Evolutionary conservation across 257 asterid species (phyloP), one percentile per base, ranked within the genome.

Genomic region (Dorcoceras hygrometricum): DNA sequence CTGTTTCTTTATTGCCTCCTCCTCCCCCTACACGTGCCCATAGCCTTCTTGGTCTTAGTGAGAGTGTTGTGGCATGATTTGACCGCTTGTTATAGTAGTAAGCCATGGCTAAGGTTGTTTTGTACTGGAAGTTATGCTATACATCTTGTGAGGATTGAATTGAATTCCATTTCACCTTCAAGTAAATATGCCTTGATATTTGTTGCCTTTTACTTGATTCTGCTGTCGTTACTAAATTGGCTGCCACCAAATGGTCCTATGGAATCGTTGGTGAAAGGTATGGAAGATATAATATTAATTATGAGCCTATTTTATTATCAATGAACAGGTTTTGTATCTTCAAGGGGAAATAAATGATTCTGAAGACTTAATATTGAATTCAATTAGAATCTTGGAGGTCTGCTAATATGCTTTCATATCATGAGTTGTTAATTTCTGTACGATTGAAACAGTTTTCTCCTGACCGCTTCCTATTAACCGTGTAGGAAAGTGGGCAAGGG

Each of bases 341-440:
- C 84, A 78, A 79, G 95, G 97, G 72, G 80, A 86, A 70, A 86
- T 80, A 78, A 83, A 81, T 77, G 95, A 84, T 54, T 80, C 96
- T 51, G 91, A 79, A 78, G 96, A 84, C 75, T 81, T 93, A 72
- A 75, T 89, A 67, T 51, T 43, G 62, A 82, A 86, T 71, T 93
- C 98, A 66, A 75, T 93, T 78, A 79, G 75, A 59, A 83, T 87
- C 75, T 77, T 93, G 69, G 98, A 93, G 95, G 98, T 93, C 68
- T 62, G 73, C 69, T 24, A 56, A 29, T 31, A 48, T 79, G 58
- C 68, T 55, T 61, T 28, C 53, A 48, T 63, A 48, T 63, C 48
- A 59, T 61, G 69, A 73, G 57, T 69, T 56, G 66, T 68, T 67
- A 55, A 71, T 67, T 59, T 53, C 57, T 28, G 50, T 56, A 8